Evolutionary conservation across 164 flowering plant genomes (phyloP).

Genomic region (Magnolia sinica): DNA sequence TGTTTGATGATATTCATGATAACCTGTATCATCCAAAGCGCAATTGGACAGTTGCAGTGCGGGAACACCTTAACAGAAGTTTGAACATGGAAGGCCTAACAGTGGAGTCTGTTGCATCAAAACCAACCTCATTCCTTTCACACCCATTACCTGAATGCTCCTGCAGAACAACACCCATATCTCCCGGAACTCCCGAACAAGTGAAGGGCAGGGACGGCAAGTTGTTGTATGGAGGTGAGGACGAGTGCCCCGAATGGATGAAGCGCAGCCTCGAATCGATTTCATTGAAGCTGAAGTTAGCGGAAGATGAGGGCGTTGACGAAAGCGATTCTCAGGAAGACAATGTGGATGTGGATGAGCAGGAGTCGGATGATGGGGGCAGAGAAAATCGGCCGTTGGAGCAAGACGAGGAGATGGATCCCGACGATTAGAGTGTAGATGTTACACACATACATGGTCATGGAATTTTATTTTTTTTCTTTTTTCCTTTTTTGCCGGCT

Average conservation of each 20-base stretch:
- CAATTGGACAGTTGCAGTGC: slow-evolving; percentile 69
- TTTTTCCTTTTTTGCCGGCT: neutral
- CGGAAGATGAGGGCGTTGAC: slow-evolving; percentile 31
- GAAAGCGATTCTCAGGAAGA: slow-evolving; percentile 46
- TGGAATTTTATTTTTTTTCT: neutral
- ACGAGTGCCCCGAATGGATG: slow-evolving; percentile 87
- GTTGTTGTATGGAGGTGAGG: slow-evolving; percentile 58
- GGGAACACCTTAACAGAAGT: slow-evolving; percentile 83
- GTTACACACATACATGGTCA: neutral
- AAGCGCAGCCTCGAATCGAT: slow-evolving; percentile 33
- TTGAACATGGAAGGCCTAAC: slow-evolving; percentile 64
- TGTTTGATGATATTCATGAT: slow-evolving; percentile 57
- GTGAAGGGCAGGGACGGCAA: slow-evolving; percentile 33
- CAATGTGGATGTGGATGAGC: slow-evolving; percentile 44
- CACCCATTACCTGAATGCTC: slow-evolving; percentile 96
- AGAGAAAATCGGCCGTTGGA: slow-evolving; percentile 26
- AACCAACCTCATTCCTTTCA: slow-evolving; percentile 66
- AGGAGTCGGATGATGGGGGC: slow-evolving; percentile 30
- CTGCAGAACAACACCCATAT: slow-evolving; percentile 45
- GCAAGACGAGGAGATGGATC: slow-evolving; percentile 88
- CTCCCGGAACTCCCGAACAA: slow-evolving; percentile 22
- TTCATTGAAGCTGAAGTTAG: slow-evolving; percentile 18
- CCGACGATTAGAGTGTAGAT: slow-evolving; percentile 47
- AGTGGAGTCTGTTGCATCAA: slow-evolving; percentile 49
- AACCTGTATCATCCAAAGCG: slow-evolving; percentile 65